phyloP scores from a whole-genome alignment of 805 yeast species.

The Brettanomyces sp. region DNA sequence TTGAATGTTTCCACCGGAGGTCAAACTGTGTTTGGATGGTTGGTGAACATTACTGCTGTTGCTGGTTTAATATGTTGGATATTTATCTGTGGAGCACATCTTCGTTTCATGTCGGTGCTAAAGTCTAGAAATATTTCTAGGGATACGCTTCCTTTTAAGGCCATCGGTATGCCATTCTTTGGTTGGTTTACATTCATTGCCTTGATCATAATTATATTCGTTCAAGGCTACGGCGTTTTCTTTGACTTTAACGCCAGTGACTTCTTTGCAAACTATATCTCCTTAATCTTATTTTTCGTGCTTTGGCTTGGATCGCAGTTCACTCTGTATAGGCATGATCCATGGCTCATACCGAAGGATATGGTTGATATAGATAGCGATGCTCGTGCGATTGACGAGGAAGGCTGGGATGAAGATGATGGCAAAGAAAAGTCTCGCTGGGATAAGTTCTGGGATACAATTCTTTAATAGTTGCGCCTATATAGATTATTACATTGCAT shows the following conservation, averaged over 20 bases:
- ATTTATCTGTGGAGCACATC: slow-evolving; percentile 52
- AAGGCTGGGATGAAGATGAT: slow-evolving; percentile 42
- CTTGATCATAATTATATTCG: slow-evolving; percentile 45
- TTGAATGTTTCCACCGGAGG: slow-evolving; percentile 47
- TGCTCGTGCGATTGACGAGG: slow-evolving; percentile 24
- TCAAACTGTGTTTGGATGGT: slow-evolving; percentile 57
- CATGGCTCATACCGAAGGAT: slow-evolving; percentile 36
- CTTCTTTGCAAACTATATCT: slow-evolving; percentile 65
- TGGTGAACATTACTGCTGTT: slow-evolving; percentile 65
- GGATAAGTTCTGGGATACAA: slow-evolving; percentile 6
- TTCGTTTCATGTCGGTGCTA: slow-evolving; percentile 62
- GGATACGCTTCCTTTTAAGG: slow-evolving; percentile 65
- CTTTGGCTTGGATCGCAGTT: slow-evolving; percentile 40
- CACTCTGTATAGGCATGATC: slow-evolving; percentile 42
- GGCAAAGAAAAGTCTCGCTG: background rate
- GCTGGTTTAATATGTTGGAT: slow-evolving; percentile 72
- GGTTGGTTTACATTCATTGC: slow-evolving; percentile 54
- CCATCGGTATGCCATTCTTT: slow-evolving; percentile 51
- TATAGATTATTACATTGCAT: background rate
- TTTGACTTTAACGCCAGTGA: slow-evolving; percentile 40
- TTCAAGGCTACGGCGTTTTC: slow-evolving; percentile 66
- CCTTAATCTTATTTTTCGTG: slow-evolving; percentile 49
- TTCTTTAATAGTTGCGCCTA: background rate
- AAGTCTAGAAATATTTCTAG: slow-evolving; percentile 55
- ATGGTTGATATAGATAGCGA: slow-evolving; percentile 39